phyloP scores from a whole-genome alignment of 2,329 filamentous ascomycete species.

The Phaeomoniella chlamydospora region DNA sequence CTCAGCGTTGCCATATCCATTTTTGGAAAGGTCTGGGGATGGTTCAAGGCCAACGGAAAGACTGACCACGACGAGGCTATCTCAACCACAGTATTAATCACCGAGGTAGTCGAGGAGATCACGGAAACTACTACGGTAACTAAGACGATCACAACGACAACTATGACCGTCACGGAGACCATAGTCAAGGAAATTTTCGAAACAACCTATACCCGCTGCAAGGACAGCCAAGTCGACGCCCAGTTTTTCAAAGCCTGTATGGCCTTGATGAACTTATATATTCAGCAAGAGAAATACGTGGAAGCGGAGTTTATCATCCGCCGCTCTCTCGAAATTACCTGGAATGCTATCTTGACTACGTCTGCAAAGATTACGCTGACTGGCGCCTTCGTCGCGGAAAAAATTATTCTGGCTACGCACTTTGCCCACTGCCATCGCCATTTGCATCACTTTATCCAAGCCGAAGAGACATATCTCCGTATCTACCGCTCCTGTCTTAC shows the following conservation, averaged over 20 bases:
- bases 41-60: slow-evolving; percentile 20
- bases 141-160: slow-evolving; percentile 21
- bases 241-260: slow-evolving; percentile 16
- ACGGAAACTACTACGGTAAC: slow-evolving; percentile 16
- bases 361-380: slow-evolving; percentile 28
- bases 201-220: slow-evolving; percentile 22
- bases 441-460: slow-evolving; percentile 17
- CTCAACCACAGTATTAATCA: background rate
- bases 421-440: slow-evolving; percentile 31
- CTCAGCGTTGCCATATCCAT: slow-evolving; percentile 30
- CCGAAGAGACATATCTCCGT: slow-evolving; percentile 19
- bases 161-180: slow-evolving; percentile 20
- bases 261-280: slow-evolving; percentile 17
- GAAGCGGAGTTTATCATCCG: slow-evolving; percentile 32
- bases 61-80: slow-evolving; percentile 13
- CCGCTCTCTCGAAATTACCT: slow-evolving; percentile 26
- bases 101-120: background rate
- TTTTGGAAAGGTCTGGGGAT: slow-evolving; percentile 23
- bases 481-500: slow-evolving; percentile 19
- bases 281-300: slow-evolving; percentile 29
- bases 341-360: slow-evolving; percentile 30
- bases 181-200: slow-evolving; percentile 30
- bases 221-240: slow-evolving; percentile 18
- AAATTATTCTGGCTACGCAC: slow-evolving; percentile 29
- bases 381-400: slow-evolving; percentile 24